These are phyloP conservation scores for Calcarisporium arbuscula DNA, from an alignment of 2,329 filamentous ascomycete genomes.

Conservation along the genomic window DNA sequence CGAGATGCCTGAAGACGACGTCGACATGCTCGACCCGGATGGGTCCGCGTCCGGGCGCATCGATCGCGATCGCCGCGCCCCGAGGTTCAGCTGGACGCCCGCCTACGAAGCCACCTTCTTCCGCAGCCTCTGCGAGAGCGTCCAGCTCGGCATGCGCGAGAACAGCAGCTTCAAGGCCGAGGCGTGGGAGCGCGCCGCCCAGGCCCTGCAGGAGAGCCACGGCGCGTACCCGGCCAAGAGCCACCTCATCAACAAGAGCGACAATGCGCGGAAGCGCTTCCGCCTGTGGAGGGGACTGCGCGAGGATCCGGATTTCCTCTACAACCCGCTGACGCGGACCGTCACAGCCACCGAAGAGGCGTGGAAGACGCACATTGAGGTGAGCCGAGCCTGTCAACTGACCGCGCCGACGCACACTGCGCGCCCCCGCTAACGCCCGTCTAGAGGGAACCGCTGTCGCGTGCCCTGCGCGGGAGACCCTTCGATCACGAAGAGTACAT, in stretches of 20 bases:
- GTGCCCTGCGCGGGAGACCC: conserved; percentile 48
- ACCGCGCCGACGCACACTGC: too few species aligned
- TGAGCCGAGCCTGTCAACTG: conserved; percentile 28
- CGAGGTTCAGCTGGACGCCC: conserved; percentile 55
- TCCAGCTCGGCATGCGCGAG: conserved; percentile 48
- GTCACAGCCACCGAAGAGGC: conserved; percentile 52
- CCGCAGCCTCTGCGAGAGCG: conserved; percentile 52
- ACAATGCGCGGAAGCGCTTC: conserved; percentile 57
- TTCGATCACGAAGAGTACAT: conserved; percentile 57
- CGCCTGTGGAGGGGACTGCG: conserved; percentile 54
- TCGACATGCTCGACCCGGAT: conserved; percentile 29
- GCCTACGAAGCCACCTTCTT: conserved; percentile 56
- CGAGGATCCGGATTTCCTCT: conserved; percentile 51
- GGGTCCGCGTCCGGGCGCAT: conserved; percentile 25
- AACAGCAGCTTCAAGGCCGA: conserved; percentile 57
- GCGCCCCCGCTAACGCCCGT: conserved; percentile 11
- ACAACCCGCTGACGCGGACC: conserved; percentile 42
- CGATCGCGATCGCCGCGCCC: conserved; percentile 36
- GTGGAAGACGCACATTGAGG: conserved; percentile 52
- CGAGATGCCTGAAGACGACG: conserved; percentile 33
- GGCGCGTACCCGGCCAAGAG: conserved; percentile 52
- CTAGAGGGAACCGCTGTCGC: conserved; percentile 52
- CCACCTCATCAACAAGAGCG: conserved; percentile 58
- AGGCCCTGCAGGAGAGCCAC: conserved; percentile 48
- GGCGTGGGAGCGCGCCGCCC: conserved; percentile 52